phyloP scores from a whole-genome alignment of 306 rosid species.

The Cicer arietinum region DNA sequence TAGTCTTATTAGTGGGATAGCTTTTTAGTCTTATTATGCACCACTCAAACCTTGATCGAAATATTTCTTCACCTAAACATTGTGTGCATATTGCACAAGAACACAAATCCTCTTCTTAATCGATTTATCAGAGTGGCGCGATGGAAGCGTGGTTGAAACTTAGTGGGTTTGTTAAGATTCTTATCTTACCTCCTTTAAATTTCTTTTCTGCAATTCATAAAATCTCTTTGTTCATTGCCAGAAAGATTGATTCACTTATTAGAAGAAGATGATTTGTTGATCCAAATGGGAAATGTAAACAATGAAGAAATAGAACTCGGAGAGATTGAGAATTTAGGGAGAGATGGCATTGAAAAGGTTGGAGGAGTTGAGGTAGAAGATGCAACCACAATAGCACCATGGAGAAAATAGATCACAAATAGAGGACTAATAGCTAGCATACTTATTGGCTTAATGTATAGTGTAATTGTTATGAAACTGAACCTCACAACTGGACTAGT shows the following conservation, averaged over 20 bases:
- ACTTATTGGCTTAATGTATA: constrained; percentile 69
- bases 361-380: constrained; percentile 54
- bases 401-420: constrained; percentile 70
- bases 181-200: too few species aligned
- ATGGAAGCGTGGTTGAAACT: too few species aligned
- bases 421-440: constrained; percentile 74
- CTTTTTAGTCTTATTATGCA: too few species aligned
- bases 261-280: constrained; percentile 12
- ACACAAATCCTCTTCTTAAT: too few species aligned
- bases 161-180: too few species aligned
- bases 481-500: constrained; percentile 88
- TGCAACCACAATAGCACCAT: constrained; percentile 58
- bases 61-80: too few species aligned
- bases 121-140: too few species aligned
- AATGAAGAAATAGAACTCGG: constrained; percentile 48
- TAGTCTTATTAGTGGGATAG: too few species aligned
- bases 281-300: constrained; percentile 50
- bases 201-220: too few species aligned
- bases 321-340: constrained; percentile 56
- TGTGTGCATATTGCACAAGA: too few species aligned
- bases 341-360: constrained; percentile 49
- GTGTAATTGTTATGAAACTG: constrained; percentile 79
- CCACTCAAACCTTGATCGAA: too few species aligned
- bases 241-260: constrained; percentile 28
- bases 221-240: too few species aligned